These are phyloP conservation scores for Staphylotrichum longicolle DNA, from an alignment of 495 filamentous ascomycete genomes.

Conservation along the genomic window DNA sequence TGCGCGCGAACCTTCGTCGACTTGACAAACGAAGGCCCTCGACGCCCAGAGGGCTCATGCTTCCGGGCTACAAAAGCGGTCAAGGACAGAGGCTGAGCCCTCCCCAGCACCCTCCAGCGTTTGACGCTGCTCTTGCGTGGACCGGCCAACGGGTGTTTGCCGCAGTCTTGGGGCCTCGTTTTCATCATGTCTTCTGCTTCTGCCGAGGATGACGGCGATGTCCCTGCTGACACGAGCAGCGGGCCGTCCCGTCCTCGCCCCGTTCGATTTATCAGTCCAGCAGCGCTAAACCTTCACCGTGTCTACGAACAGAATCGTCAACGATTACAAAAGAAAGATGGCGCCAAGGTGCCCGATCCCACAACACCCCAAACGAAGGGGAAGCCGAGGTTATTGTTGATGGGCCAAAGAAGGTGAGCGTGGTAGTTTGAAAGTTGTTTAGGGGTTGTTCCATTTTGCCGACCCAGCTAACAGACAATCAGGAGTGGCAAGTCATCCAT, in stretches of 20 bases:
- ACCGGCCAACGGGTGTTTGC: not conserved
- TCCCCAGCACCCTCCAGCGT: not conserved
- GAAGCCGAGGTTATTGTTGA: constrained; percentile 85
- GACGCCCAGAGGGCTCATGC: not conserved
- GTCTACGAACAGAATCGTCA: constrained; percentile 56
- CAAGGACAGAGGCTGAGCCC: constrained; percentile 9
- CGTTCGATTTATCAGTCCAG: constrained; percentile 42
- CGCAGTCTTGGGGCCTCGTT: not conserved
- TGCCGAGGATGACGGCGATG: constrained; percentile 8
- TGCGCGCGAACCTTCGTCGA: constrained; percentile 4
- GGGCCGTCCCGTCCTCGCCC: constrained; percentile 27
- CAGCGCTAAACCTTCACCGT: constrained; percentile 54
- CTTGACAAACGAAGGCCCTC: constrained; percentile 19
- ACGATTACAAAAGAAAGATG: constrained; percentile 44
- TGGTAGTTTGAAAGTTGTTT: not conserved
- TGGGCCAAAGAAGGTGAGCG: constrained; percentile 88
- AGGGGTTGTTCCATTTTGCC: not conserved
- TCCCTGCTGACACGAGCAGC: constrained; percentile 23
- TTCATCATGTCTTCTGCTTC: constrained; percentile 38
- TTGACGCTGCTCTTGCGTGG: not conserved
- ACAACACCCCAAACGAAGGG: constrained; percentile 47
- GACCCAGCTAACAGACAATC: constrained; percentile 24
- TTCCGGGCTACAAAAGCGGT: constrained; percentile 7
- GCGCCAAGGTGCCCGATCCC: constrained; percentile 40
- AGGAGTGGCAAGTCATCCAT: constrained; percentile 98